phyloP scores from a whole-genome alignment of 495 filamentous ascomycete genomes.

The Hypoxylon crocopeplum region DNA sequence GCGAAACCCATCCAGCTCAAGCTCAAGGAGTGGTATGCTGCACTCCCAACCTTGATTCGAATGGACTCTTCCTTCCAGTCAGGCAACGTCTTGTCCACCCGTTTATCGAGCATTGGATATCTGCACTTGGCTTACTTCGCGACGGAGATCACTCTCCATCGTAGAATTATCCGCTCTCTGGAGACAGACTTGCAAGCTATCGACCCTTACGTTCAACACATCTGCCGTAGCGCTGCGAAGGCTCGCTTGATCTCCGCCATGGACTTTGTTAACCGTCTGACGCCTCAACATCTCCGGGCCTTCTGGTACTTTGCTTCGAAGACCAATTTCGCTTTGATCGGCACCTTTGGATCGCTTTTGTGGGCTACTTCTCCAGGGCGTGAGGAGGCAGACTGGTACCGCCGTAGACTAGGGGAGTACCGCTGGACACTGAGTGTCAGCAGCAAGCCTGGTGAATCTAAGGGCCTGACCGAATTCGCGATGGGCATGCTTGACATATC shows the following conservation, averaged over 20 bases:
- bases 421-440: slow-evolving; percentile 91
- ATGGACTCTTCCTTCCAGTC: slow-evolving; percentile 66
- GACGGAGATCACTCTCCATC: slow-evolving; percentile 83
- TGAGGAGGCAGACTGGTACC: slow-evolving; percentile 97
- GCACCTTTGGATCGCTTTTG: slow-evolving; percentile 80
- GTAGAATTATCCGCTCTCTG: slow-evolving; percentile 78
- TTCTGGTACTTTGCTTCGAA: slow-evolving; percentile 88
- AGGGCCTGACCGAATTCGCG: slow-evolving; percentile 73
- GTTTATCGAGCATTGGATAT: slow-evolving; percentile 70
- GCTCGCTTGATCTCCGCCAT: slow-evolving; percentile 79
- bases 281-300: slow-evolving; percentile 70
- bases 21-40: slow-evolving; percentile 80
- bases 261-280: slow-evolving; percentile 78
- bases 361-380: slow-evolving; percentile 84
- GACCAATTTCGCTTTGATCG: slow-evolving; percentile 81
- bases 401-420: slow-evolving; percentile 83
- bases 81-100: slow-evolving; percentile 40
- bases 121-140: slow-evolving; percentile 86
- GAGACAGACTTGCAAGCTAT: slow-evolving; percentile 49
- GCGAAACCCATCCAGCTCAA: slow-evolving; percentile 86
- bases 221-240: slow-evolving; percentile 90
- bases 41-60: slow-evolving; percentile 66
- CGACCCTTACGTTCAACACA: slow-evolving; percentile 83
- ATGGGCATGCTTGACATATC: slow-evolving; percentile 74
- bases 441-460: slow-evolving; percentile 72